Evolutionary conservation across 1,139 yeast genomes (phyloP), one percentile per base, ranked within the genome.

Genomic region (Scheffersomyces segobiensis): DNA sequence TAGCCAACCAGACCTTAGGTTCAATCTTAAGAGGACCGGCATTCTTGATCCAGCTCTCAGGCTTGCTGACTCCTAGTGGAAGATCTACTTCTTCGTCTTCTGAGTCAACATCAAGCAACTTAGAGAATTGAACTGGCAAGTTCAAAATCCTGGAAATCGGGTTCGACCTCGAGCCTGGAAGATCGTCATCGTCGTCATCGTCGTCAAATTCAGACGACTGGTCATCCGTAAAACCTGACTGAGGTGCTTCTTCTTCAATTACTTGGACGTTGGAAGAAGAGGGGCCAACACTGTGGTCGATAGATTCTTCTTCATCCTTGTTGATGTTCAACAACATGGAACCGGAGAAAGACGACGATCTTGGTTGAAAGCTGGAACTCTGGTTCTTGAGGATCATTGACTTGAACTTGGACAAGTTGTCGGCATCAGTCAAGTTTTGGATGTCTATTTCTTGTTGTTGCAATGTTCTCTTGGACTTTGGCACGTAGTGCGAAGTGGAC

Each of bases 1-100:
- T 95, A 46, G 99, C 99, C 62, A 95, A 81, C 98, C 99, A 95
- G 49, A 95, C 99, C 73, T 95, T 95, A 46, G 98, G 96, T 78
- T 95, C 99, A 58, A 95, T 93, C 73, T 90, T 93, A 59, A 93
- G 85, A 2, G 97, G 96, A 6, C 98, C 97, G 48, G 95, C 87
- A 71, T 93, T 93, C 70, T 93, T 91, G 67, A 95, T 82, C 76
- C 90, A 86, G 54, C 82, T 78, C 14, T 84, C 86, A 55, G 99
- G 99, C 70, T 88, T 90, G 55, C 82, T 80, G 19, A 95, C 98
- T 24, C 98, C 98, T 5, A 91, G 87, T 6, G 99, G 99, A 59
- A 95, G 79, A 47, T 84, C 87, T 53, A 92, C 84, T 71, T 93
- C 98, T 63, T 80, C 84, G 61, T 91, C 98, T 73, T 93, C 98